phyloP scores from a whole-genome alignment of 192 early-diverging fungal species.

The Phycomyces nitens region DNA sequence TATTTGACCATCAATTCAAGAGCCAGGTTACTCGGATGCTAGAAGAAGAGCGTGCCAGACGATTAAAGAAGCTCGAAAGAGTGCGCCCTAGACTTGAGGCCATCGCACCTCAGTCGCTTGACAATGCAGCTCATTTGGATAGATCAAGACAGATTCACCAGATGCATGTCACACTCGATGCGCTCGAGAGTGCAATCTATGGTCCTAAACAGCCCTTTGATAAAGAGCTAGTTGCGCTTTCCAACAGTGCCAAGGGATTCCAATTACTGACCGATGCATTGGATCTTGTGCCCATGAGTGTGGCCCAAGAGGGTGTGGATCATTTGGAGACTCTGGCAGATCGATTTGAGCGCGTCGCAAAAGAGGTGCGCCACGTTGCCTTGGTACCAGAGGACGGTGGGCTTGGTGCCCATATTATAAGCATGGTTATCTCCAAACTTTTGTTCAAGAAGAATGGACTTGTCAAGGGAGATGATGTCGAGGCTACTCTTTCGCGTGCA shows the following conservation, averaged over 20 bases:
- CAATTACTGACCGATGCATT: constrained; percentile 55
- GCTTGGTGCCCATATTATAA: constrained; percentile 72
- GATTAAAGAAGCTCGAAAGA: constrained; percentile 78
- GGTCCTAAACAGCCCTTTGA: constrained; percentile 54
- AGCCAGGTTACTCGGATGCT: constrained; percentile 71
- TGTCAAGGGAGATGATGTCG: constrained; percentile 77
- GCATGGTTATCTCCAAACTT: constrained; percentile 61
- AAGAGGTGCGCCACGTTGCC: constrained; percentile 69
- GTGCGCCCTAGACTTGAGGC: constrained; percentile 69
- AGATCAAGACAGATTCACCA: too few species aligned
- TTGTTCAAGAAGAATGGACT: constrained; percentile 81
- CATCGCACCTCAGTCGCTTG: too few species aligned
- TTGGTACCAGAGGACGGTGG: constrained; percentile 83
- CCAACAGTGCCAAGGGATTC: constrained; percentile 27
- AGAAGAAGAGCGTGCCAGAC: constrained; percentile 83
- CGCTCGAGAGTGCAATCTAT: too few species aligned
- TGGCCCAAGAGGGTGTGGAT: constrained; percentile 57
- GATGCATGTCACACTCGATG: too few species aligned
- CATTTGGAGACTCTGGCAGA: constrained; percentile 58
- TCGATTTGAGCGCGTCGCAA: constrained; percentile 64
- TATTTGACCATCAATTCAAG: constrained; percentile 73
- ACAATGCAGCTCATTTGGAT: too few species aligned
- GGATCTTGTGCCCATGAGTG: constrained; percentile 47
- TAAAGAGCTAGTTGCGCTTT: constrained; percentile 59
- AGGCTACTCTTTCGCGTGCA: constrained; percentile 73